A percentile compares a stretch with the other conserved stretches of the same genome.
phyloP scores from a whole-genome alignment of 163 green algal genomes.

The Picocystis sp. region DNA sequence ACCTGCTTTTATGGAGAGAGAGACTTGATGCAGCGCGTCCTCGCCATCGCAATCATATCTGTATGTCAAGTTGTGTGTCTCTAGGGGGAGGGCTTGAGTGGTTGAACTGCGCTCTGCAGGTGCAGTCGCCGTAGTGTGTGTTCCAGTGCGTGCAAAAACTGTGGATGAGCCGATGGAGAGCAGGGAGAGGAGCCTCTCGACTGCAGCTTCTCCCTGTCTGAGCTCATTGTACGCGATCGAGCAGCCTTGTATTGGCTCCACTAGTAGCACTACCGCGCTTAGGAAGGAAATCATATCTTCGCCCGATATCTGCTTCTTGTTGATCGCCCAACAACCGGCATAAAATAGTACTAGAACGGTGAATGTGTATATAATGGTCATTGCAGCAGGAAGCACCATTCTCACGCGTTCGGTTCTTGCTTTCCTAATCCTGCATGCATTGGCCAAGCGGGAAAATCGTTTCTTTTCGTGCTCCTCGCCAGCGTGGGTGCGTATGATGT shows the following conservation, averaged over 20 bases:
- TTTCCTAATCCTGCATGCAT: conserved; percentile 1
- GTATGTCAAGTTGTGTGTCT: too few relatives aligned
- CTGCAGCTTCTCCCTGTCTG: conserved; percentile 1
- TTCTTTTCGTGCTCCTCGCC: conserved; percentile 14
- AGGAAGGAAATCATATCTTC: conserved; percentile 21
- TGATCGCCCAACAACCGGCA: conserved; percentile 18
- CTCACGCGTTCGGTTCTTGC: conserved; percentile 10
- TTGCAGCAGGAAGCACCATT: conserved; percentile 16
- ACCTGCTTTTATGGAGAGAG: too few relatives aligned
- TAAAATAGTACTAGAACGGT: conserved; percentile 18
- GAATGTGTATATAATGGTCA: conserved; percentile 18
- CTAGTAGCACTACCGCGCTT: conserved; percentile 20
- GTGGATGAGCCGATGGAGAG: too few relatives aligned
- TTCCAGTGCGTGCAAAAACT: too few relatives aligned
- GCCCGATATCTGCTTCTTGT: conserved; percentile 7
- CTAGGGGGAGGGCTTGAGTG: too few relatives aligned
- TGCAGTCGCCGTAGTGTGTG: too few relatives aligned
- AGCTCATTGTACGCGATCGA: conserved; percentile 17
- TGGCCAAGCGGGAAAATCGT: conserved; percentile 10
- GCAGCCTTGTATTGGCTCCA: conserved; percentile 22
- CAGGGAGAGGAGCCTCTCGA: not conserved
- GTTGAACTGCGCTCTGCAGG: too few relatives aligned
- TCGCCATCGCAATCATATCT: too few relatives aligned
- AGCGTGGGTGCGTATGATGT: conserved; percentile 19
- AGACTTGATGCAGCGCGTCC: too few relatives aligned